A percentile compares a stretch with the other conserved stretches of the same genome.
phyloP scores from a whole-genome alignment of 176 grass and related monocot species.

The Puccinellia tenuiflora region DNA sequence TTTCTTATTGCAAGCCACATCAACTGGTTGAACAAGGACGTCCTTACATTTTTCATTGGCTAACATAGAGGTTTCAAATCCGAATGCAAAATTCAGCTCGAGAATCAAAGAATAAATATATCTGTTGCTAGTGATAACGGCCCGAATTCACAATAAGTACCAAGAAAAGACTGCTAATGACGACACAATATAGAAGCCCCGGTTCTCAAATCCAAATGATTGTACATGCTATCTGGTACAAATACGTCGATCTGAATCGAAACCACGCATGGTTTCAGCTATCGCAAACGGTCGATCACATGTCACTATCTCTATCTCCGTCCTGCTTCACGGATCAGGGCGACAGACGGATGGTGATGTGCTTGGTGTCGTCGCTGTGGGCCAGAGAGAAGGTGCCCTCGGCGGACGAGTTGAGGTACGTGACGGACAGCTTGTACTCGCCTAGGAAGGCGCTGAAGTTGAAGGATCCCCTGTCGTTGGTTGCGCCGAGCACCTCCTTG shows the following conservation, averaged over 20 bases:
- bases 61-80: no score
- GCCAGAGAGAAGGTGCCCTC: conserved; percentile 51
- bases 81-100: no score
- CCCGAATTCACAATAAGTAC: no score
- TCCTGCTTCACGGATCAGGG: background rate
- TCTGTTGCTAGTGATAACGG: no score
- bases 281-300: background rate
- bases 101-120: no score
- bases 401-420: conserved; percentile 31
- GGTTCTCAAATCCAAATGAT: background rate
- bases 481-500: conserved; percentile 44
- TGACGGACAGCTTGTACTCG: conserved; percentile 57
- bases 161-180: background rate
- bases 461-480: conserved; percentile 62
- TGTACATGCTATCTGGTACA: background rate
- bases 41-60: no score
- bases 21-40: no score
- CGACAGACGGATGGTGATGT: conserved; percentile 55
- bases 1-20: no score
- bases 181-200: background rate
- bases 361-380: conserved; percentile 60
- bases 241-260: background rate
- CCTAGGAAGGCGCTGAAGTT: conserved; percentile 68
- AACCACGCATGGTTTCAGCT: background rate
- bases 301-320: background rate